Evolutionary conservation across 2,329 filamentous ascomycete genomes (phyloP).

Genomic region (Aspergillus arachidicola): DNA sequence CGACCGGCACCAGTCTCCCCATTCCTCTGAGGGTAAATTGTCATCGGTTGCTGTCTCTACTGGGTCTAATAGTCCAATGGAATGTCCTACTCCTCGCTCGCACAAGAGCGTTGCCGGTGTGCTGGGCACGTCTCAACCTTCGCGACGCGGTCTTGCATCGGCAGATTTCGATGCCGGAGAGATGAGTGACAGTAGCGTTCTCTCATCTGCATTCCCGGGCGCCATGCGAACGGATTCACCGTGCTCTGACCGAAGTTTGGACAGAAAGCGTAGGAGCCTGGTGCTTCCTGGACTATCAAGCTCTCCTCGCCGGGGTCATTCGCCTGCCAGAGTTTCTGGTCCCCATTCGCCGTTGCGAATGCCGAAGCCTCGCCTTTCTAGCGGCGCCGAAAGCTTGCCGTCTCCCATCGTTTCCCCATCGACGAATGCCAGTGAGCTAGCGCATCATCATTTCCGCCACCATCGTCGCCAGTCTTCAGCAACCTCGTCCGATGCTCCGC

Average conservation of each 20-base stretch:
- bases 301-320: slow-evolving; percentile 83
- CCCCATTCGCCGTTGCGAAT: slow-evolving; percentile 87
- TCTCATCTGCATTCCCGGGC: slow-evolving; percentile 75
- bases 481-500: slow-evolving; percentile 70
- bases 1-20: slow-evolving; percentile 50
- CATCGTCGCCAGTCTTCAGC: slow-evolving; percentile 91
- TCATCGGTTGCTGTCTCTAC: slow-evolving; percentile 74
- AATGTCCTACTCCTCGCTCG: slow-evolving; percentile 88
- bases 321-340: slow-evolving; percentile 73
- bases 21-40: slow-evolving; percentile 50
- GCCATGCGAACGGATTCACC: slow-evolving; percentile 83
- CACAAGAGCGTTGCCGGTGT: slow-evolving; percentile 65
- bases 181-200: slow-evolving; percentile 79
- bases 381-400: slow-evolving; percentile 57
- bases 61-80: slow-evolving; percentile 84
- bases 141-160: slow-evolving; percentile 75
- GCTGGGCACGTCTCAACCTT: slow-evolving; percentile 59
- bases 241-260: slow-evolving; percentile 81
- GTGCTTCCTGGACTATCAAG: slow-evolving; percentile 73
- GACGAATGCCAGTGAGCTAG: slow-evolving; percentile 74
- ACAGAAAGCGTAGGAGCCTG: slow-evolving; percentile 83
- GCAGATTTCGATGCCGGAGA: slow-evolving; percentile 84
- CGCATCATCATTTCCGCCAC: slow-evolving; percentile 58
- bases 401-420: slow-evolving; percentile 92
- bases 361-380: slow-evolving; percentile 73